Percentiles rank a stretch among this genome's conserved stretches.
These are phyloP conservation scores for Colletotrichum camelliae DNA, from an alignment of 2,329 filamentous ascomycete genomes.

Conservation along the genomic window DNA sequence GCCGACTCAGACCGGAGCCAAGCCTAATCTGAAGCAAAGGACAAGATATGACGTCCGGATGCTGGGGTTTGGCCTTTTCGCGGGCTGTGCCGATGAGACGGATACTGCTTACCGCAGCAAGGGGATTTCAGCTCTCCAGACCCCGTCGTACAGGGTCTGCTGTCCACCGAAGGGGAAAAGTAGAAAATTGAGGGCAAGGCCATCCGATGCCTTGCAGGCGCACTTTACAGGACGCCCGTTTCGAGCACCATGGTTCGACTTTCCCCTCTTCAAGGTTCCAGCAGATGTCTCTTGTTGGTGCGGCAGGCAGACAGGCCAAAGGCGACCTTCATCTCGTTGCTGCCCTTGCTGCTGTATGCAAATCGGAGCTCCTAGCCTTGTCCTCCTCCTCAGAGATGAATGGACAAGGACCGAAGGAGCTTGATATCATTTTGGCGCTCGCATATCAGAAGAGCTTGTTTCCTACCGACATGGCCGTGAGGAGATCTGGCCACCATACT, in stretches of 20 bases:
- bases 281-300: neutral
- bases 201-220: neutral
- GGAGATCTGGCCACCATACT: neutral
- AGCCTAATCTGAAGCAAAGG: constrained; percentile 8
- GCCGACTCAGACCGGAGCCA: neutral
- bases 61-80: neutral
- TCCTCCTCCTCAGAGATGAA: neutral
- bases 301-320: neutral
- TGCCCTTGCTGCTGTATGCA: neutral
- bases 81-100: constrained; percentile 3
- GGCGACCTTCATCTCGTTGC: neutral
- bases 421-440: neutral
- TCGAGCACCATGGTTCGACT: constrained; percentile 8
- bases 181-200: neutral
- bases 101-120: neutral
- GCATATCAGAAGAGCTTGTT: neutral
- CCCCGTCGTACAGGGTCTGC: neutral
- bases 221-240: constrained; percentile 6
- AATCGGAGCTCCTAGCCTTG: neutral
- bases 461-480: neutral
- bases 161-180: neutral
- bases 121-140: neutral
- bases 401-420: neutral
- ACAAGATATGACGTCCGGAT: constrained; percentile 10
- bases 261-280: neutral